Conservation (phyloP, 805 yeast species). For the Vanderwaltozyma tropicalis region DNA sequence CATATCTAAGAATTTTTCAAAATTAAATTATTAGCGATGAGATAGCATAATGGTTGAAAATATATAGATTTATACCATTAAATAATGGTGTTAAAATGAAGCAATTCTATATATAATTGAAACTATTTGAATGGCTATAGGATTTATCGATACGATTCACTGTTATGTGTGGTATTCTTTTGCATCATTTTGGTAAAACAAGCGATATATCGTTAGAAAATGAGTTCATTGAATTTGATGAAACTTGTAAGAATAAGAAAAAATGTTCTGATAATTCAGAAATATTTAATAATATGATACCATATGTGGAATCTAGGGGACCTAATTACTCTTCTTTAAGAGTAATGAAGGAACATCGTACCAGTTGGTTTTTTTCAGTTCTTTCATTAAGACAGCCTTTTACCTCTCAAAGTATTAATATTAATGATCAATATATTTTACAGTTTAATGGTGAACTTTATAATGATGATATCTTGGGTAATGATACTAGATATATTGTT, state of each 20-base stretch:
- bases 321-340: conserved; percentile 42
- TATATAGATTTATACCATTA: too few relatives aligned
- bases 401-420: conserved; percentile 55
- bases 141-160: too few relatives aligned
- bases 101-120: background rate
- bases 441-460: conserved; percentile 93
- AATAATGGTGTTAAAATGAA: too few relatives aligned
- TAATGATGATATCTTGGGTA: conserved; percentile 42
- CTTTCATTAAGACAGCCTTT: conserved; percentile 73
- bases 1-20: too few relatives aligned
- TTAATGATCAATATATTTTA: conserved; percentile 32
- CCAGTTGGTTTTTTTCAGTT: conserved; percentile 53
- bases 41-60: too few relatives aligned
- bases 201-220: conserved; percentile 3
- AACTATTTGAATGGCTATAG: too few relatives aligned
- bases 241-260: conserved; percentile 1
- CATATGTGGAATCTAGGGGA: conserved; percentile 48
- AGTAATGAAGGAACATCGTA: conserved; percentile 5
- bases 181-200: conserved; percentile 20
- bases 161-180: conserved; percentile 58
- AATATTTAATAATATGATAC: conserved; percentile 30
- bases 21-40: too few relatives aligned
- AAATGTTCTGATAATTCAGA: conserved; percentile 3
- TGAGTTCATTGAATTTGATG: conserved; percentile 12
- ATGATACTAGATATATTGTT: conserved; percentile 55